phyloP scores from a whole-genome alignment of 2,329 filamentous ascomycete species.

The Xylariaceae sp. region DNA sequence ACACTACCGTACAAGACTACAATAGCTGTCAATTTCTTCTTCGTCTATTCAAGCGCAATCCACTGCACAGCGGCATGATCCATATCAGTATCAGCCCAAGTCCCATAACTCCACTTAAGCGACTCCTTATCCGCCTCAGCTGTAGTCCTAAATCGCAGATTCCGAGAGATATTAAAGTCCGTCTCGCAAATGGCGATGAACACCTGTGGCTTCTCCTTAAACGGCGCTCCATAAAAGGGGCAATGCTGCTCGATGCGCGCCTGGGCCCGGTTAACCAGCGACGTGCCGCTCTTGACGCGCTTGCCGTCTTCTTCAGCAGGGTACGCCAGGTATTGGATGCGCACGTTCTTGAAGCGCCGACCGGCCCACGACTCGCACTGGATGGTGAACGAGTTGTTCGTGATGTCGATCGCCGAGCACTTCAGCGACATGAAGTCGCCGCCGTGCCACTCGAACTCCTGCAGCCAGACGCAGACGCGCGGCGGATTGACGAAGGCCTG shows the following conservation, averaged over 20 bases:
- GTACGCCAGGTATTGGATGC: not conserved
- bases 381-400: not conserved
- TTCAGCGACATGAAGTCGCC: not conserved
- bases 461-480: not conserved
- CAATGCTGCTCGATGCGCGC: not conserved
- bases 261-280: not conserved
- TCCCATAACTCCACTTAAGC: not conserved
- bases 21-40: no score
- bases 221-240: not conserved
- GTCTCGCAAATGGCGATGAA: conserved; percentile 1
- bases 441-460: not conserved
- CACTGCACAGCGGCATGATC: not conserved
- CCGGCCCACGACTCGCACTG: not conserved
- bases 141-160: not conserved
- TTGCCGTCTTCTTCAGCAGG: not conserved
- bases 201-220: not conserved
- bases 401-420: not conserved
- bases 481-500: not conserved
- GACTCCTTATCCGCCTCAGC: not conserved
- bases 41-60: not conserved
- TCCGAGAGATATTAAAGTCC: not conserved
- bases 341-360: not conserved
- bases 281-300: conserved; percentile 4
- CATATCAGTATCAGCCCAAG: conserved; percentile 1
- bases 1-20: no score